Evolutionary conservation across 2,329 filamentous ascomycete species (phyloP), one percentile per base, ranked within the genome.

Genomic region (Xylariaceae sp.): DNA sequence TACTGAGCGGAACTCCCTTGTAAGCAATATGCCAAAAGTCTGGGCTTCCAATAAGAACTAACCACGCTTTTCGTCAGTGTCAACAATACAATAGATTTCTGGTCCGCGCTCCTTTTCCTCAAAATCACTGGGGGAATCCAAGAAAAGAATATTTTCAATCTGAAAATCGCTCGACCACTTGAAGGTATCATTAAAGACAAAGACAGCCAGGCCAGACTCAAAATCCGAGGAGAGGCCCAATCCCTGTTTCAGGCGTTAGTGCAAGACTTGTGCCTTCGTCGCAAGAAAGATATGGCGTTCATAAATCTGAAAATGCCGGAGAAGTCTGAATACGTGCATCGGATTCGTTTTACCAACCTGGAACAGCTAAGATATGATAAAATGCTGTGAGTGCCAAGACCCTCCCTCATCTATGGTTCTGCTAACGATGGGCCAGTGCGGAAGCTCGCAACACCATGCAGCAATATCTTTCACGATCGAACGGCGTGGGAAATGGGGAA

Each of bases 271-370:
- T 94, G 88, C 64, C 76, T 96, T 27, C 82, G 91, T 39, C 83
- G 91, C 39, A 87, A 85, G 70, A 96, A 96, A 68, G 86, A 92
- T 53, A 95, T 96, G 90, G 79, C 80, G 4, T 95, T 95, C 65
- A 81, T 96, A 50, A 89, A 95, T 61, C 74, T 95, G 26, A 87
- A 84, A 58, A 76, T 95, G 6, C 90, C 91, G 0, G 76, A 84
- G 11, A 84, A 95, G 65, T 86, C 84, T 1, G 89, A 92, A 66
- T 91, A 87, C 61, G 76, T 94, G 4, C 85, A 94, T 64, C 81
- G 82, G 6, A 83, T 95, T 61, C 77, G 84, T 6, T 90, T 95
- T 64, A 80, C 84, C 43, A 71, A 81, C 0, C 84, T 91, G 37
- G 91, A 95, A 68, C 78, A 84, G 61, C 80, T 84, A 63, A 89